phyloP scores from a whole-genome alignment of 2,329 filamentous ascomycete species.

The Xylariales sp. region DNA sequence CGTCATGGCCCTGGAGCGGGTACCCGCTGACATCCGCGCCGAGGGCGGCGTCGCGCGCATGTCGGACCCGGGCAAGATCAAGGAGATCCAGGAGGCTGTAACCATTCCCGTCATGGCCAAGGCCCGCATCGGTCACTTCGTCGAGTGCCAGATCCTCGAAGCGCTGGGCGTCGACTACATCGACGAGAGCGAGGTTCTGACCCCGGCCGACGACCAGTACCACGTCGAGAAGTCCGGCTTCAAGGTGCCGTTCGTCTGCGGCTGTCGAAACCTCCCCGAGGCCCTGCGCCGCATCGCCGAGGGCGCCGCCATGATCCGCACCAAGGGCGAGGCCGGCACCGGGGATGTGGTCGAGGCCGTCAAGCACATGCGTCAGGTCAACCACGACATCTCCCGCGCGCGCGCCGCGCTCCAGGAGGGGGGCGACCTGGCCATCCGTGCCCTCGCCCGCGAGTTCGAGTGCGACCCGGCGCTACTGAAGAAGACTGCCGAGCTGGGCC shows the following conservation, averaged over 20 bases:
- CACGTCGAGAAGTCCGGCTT: constrained; percentile 88
- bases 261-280: constrained; percentile 91
- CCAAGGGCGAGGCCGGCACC: constrained; percentile 96
- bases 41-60: constrained; percentile 94
- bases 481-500: constrained; percentile 80
- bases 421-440: constrained; percentile 52
- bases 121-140: constrained; percentile 94
- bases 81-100: constrained; percentile 88
- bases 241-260: constrained; percentile 89
- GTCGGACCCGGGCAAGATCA: constrained; percentile 93
- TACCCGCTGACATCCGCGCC: constrained; percentile 90
- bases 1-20: constrained; percentile 97
- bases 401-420: constrained; percentile 64
- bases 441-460: constrained; percentile 76
- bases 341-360: constrained; percentile 97
- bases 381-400: constrained; percentile 73
- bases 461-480: constrained; percentile 74
- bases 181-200: constrained; percentile 96
- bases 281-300: constrained; percentile 86
- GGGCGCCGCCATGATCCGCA: constrained; percentile 97
- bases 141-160: constrained; percentile 98
- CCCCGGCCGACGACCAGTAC: constrained; percentile 83
- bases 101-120: constrained; percentile 99
- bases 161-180: constrained; percentile 95
- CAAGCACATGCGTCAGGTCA: constrained; percentile 90